A percentile compares a stretch with the other conserved stretches of the same genome.
These are phyloP conservation scores for Podosphaera leucotricha DNA, from an alignment of 2,329 filamentous ascomycete genomes.

Conservation along the genomic window DNA sequence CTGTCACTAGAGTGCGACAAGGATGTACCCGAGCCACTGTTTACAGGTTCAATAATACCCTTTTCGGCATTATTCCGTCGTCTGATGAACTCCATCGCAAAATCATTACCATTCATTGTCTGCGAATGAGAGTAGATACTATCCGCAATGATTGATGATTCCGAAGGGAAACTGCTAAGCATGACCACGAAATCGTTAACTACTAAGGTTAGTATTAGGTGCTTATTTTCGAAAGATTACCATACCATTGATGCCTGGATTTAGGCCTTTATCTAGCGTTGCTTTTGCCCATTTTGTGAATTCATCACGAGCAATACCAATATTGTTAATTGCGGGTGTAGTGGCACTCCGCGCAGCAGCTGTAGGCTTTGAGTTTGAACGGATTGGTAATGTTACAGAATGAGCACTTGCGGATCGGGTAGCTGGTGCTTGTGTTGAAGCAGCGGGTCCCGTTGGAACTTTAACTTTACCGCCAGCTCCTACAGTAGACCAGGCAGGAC, in stretches of 20 bases:
- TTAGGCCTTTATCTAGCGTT: conserved; percentile 52
- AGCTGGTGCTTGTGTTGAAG: conserved; percentile 21
- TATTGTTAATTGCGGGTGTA: conserved; percentile 18
- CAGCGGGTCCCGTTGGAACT: conserved; percentile 35
- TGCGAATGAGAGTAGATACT: conserved; percentile 68
- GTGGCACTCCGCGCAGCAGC: conserved; percentile 25
- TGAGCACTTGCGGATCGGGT: conserved; percentile 16
- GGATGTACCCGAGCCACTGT: conserved; percentile 25
- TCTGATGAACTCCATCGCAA: conserved; percentile 81
- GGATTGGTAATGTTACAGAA: conserved; percentile 5
- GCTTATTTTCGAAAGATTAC: neutral
- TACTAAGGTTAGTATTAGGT: conserved; percentile 16
- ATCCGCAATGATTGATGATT: conserved; percentile 66
- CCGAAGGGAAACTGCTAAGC: conserved; percentile 51
- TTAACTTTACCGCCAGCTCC: conserved; percentile 86
- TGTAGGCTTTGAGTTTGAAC: conserved; percentile 24
- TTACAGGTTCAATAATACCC: conserved; percentile 52
- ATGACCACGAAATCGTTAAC: conserved; percentile 53
- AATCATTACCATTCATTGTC: conserved; percentile 79
- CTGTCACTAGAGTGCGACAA: conserved; percentile 20
- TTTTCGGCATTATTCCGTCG: conserved; percentile 85
- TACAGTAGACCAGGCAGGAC: conserved; percentile 75
- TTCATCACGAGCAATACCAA: conserved; percentile 49
- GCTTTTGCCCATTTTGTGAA: conserved; percentile 81
- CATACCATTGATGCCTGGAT: conserved; percentile 42